These are phyloP conservation scores for Mycena rosella DNA, from an alignment of 768 basidiomycete species.

Conservation along the genomic window DNA sequence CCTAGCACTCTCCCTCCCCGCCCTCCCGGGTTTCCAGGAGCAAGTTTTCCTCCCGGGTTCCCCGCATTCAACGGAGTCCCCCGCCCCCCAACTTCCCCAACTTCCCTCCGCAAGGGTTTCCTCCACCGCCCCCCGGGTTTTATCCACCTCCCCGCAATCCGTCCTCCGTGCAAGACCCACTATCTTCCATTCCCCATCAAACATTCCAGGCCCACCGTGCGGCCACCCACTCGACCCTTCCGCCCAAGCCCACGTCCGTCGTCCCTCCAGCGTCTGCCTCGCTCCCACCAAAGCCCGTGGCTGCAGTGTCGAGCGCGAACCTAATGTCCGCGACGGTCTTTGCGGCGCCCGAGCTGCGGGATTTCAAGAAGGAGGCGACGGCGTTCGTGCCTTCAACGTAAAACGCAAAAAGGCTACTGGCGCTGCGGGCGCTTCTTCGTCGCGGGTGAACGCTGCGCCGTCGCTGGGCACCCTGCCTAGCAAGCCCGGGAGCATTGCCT, in stretches of 20 bases:
- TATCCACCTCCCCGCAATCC: conserved; percentile 68
- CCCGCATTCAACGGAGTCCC: conserved; percentile 41
- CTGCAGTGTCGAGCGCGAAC: conserved; percentile 47
- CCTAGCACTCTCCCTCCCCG: conserved; percentile 44
- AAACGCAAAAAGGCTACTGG: conserved; percentile 75
- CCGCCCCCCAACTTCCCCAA: conserved; percentile 39
- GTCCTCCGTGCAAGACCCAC: conserved; percentile 78
- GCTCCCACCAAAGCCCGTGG: conserved; percentile 50
- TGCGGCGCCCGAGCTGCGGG: conserved; percentile 89
- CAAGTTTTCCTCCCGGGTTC: conserved; percentile 40
- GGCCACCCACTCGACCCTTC: conserved; percentile 57
- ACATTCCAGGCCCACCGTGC: conserved; percentile 83
- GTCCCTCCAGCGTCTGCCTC: conserved; percentile 44
- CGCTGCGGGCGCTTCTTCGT: conserved; percentile 46
- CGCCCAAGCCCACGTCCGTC: conserved; percentile 52
- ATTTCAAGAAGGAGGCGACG: conserved; percentile 95
- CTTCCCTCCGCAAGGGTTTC: conserved; percentile 42
- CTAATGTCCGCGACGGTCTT: conserved; percentile 77
- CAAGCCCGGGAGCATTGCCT: conserved; percentile 27
- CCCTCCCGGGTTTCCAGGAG: conserved; percentile 44
- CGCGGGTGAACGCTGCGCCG: conserved; percentile 76
- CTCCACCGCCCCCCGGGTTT: conserved; percentile 69
- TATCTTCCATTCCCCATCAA: conserved; percentile 81
- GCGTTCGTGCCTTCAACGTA: conserved; percentile 87
- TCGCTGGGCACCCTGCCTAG: conserved; percentile 49